Conservation (phyloP, 208 protist genomes). For the Herpetomonas tarakana region DNA sequence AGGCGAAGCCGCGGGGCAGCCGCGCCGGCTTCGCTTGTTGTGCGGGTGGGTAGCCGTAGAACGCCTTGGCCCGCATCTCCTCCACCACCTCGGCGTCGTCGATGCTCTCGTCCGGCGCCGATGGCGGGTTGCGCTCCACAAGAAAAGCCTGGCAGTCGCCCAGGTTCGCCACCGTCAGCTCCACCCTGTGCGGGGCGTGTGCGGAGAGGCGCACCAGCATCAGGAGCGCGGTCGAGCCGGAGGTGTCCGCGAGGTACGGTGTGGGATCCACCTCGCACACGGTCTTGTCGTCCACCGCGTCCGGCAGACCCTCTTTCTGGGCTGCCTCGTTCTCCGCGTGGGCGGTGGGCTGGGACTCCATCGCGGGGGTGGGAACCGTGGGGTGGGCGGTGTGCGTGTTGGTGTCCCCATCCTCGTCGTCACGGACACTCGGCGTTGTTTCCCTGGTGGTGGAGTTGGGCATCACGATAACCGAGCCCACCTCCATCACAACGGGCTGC, state of each 20-base stretch:
- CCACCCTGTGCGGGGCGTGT: neutral
- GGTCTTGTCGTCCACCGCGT: neutral
- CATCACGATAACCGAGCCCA: too few species aligned
- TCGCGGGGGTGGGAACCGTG: too few species aligned
- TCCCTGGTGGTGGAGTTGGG: too few species aligned
- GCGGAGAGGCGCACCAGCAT: slow-evolving; percentile 1
- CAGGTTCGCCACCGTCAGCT: slow-evolving; percentile 20
- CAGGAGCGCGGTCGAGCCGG: slow-evolving; percentile 16
- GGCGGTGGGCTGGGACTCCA: too few species aligned
- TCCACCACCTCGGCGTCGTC: neutral
- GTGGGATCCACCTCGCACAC: neutral
- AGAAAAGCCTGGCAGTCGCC: slow-evolving; percentile 22
- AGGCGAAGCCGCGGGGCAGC: neutral
- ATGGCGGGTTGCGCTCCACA: slow-evolving; percentile 12
- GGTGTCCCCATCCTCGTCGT: too few species aligned
- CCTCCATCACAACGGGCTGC: too few species aligned
- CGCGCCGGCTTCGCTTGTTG: too few species aligned
- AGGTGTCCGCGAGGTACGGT: slow-evolving; percentile 4
- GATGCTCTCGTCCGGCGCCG: neutral
- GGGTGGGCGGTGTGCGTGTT: too few species aligned
- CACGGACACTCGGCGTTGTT: too few species aligned
- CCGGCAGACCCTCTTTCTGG: neutral
- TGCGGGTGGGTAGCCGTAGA: neutral
- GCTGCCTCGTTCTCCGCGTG: neutral
- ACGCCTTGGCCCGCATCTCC: neutral